Percentiles rank a stretch among this genome's conserved stretches.
phyloP scores from a whole-genome alignment of 495 filamentous ascomycete genomes.

The Xylaria cubensis region DNA sequence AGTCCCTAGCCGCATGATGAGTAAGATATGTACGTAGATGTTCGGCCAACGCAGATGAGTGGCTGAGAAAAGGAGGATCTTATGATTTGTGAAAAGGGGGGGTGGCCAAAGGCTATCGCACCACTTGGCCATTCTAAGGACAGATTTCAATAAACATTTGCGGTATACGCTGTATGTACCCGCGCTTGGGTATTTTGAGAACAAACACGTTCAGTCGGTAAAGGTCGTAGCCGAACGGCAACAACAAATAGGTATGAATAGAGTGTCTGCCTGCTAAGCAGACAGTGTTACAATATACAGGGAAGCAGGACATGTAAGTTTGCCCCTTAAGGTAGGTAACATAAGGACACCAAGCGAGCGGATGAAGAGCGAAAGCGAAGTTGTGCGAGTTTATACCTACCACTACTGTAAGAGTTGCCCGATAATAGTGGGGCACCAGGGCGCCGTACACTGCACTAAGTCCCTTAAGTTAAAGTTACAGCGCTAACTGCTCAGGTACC shows the following conservation, averaged over 20 bases:
- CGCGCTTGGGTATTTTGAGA: background rate
- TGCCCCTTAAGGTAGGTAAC: background rate
- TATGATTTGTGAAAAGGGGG: slow-evolving; percentile 25
- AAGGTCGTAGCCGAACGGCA: background rate
- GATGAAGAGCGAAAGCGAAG: background rate
- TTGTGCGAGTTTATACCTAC: background rate
- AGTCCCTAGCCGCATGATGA: slow-evolving; percentile 25
- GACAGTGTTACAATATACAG: background rate
- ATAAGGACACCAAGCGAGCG: background rate
- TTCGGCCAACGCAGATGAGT: slow-evolving; percentile 11
- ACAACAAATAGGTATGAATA: background rate
- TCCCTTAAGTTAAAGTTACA: background rate
- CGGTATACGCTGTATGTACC: background rate
- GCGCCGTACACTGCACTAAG: background rate
- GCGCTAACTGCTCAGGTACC: slow-evolving; percentile 16
- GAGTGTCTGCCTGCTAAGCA: background rate
- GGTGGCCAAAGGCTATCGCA: slow-evolving; percentile 9
- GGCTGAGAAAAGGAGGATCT: slow-evolving; percentile 23
- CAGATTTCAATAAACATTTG: slow-evolving; percentile 23
- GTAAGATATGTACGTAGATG: slow-evolving; percentile 19
- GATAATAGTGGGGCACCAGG: background rate
- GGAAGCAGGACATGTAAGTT: background rate
- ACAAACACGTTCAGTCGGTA: background rate
- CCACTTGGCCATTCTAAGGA: slow-evolving; percentile 20
- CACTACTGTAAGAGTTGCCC: background rate